phyloP scores from a whole-genome alignment of 495 filamentous ascomycete species.

The Daldinia bambusicola region DNA sequence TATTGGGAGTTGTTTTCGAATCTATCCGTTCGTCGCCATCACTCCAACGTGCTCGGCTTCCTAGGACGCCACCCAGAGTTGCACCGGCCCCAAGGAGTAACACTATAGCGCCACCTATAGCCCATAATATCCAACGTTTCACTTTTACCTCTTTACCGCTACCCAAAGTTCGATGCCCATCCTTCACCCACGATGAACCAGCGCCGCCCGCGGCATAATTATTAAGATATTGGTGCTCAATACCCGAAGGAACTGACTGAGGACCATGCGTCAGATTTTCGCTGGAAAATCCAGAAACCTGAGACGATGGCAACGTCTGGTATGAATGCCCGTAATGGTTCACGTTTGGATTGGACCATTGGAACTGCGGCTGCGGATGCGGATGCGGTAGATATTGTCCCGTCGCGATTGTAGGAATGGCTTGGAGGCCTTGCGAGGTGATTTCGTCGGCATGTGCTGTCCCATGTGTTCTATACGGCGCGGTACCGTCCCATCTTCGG shows the following conservation, averaged over 20 bases:
- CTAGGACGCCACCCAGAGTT: conserved; percentile 21
- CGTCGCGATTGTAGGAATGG: conserved; percentile 3
- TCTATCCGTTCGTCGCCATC: background rate
- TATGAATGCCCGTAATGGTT: conserved; percentile 26
- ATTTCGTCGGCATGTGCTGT: conserved; percentile 19
- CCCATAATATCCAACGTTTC: conserved; percentile 30
- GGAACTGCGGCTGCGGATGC: conserved; percentile 9
- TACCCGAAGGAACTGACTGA: conserved; percentile 14
- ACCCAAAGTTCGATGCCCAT: background rate
- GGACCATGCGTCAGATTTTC: conserved; percentile 13
- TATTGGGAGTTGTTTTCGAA: conserved; percentile 21
- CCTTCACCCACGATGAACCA: conserved; percentile 20
- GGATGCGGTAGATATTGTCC: conserved; percentile 9
- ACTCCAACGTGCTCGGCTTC: background rate
- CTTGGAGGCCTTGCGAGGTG: conserved; percentile 27
- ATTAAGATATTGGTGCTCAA: conserved; percentile 14
- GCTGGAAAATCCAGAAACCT: conserved; percentile 20
- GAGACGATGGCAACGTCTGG: conserved; percentile 25
- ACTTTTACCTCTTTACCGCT: conserved; percentile 12
- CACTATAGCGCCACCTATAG: conserved; percentile 3
- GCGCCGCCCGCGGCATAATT: conserved; percentile 3
- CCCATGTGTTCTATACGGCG: conserved; percentile 18
- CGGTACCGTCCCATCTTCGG: conserved; percentile 5
- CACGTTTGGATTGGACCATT: conserved; percentile 9
- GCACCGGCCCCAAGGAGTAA: conserved; percentile 16